Conservation (phyloP, 2,329 filamentous ascomycete species). For the Cladophialophora chaetospira region DNA sequence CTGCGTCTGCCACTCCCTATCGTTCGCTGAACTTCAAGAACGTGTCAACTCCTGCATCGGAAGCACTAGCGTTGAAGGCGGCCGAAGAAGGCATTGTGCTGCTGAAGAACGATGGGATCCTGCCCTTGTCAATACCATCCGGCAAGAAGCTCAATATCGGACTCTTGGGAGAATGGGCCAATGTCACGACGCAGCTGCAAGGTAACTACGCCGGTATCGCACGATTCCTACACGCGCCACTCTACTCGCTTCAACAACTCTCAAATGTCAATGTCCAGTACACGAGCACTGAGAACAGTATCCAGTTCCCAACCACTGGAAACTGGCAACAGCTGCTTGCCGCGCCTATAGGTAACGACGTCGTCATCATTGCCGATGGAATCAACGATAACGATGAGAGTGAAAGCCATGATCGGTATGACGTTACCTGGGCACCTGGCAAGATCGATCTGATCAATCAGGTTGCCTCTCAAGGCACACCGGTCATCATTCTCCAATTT, state of each 20-base stretch:
- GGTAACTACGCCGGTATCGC: conserved; percentile 62
- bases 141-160: conserved; percentile 49
- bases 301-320: conserved; percentile 36
- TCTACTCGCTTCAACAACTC: conserved; percentile 52
- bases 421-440: conserved; percentile 47
- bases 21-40: conserved; percentile 57
- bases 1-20: conserved; percentile 47
- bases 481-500: conserved; percentile 46
- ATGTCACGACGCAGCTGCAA: conserved; percentile 59
- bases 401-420: conserved; percentile 45
- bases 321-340: conserved; percentile 39
- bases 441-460: conserved; percentile 45
- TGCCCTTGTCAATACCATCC: conserved; percentile 47
- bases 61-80: conserved; percentile 59
- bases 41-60: conserved; percentile 57
- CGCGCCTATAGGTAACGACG: conserved; percentile 41
- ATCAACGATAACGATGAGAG: conserved; percentile 47
- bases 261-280: conserved; percentile 51
- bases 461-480: conserved; percentile 42
- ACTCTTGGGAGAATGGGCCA: conserved; percentile 61
- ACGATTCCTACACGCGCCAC: conserved; percentile 57
- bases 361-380: conserved; percentile 46
- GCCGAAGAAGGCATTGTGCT: conserved; percentile 51
- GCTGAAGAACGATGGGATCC: conserved; percentile 55
- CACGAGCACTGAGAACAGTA: conserved; percentile 37